Base-by-base conservation (phyloP, 306 rosid genomes). In the Oxytropis ochrocephala region DNA sequence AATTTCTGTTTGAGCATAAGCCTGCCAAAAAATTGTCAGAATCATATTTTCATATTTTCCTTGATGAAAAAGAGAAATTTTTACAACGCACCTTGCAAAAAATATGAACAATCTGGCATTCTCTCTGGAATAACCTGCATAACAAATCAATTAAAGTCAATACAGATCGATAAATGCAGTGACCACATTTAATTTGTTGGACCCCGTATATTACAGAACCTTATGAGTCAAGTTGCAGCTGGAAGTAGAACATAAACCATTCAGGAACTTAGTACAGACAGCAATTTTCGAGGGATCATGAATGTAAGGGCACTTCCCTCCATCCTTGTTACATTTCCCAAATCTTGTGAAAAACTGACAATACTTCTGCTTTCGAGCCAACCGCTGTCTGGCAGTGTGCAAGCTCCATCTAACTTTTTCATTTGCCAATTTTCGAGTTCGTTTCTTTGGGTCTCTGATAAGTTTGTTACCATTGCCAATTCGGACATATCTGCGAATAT, bases 391-490 rank as follows among this genome's bases (percentile, higher is more conserved):
- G 55, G 95, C 97, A 64, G 99, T 94, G 81, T 88, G 99, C 86
- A 94, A 85, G 80, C 99, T 94, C 99, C 97, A 94, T 65, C 96
- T 85, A 73, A 94, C 91, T 80, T 91, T 94, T 82, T 91, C 99
- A 78, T 81, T 94, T 7, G 99, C 99, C 82, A 94, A 83, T 69
- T 81, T 74, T 11, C 99, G 91, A 30, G 82, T 86, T 85, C 99
- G 85, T 70, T 84, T 94, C 89, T 91, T 94, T 57, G 97, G 92
- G 83, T 91, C 88, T 61, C 99, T 85, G 67, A 94, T 64, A 78
- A 94, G 94, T 84, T 94, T 85, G 76, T 91, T 91, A 16, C 97
- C 99, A 55, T 89, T 91, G 57, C 99, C 99, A 75, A 91, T 91
- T 72, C 88, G 83, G 12, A 94, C 86, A 66, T 94, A 94, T 77